Percentiles rank a stretch among this genome's conserved stretches.
These are phyloP conservation scores for Mycena alexandri DNA, from an alignment of 768 basidiomycete species.

Conservation along the genomic window DNA sequence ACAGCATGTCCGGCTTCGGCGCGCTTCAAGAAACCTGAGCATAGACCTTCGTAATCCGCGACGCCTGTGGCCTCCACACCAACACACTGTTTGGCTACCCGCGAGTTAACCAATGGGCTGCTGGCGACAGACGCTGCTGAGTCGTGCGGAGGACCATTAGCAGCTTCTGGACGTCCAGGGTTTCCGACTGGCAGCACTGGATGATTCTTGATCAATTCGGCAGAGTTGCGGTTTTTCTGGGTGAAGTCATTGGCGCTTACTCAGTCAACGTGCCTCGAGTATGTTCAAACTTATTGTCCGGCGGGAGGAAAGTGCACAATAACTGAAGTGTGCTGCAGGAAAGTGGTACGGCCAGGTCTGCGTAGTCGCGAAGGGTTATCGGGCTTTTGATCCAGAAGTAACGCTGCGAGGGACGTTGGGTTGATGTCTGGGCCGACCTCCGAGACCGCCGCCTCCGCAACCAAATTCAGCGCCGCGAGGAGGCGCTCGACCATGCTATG, in stretches of 20 bases:
- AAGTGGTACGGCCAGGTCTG: constrained; percentile 26
- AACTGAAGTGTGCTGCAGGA: constrained; percentile 22
- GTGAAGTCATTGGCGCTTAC: not conserved
- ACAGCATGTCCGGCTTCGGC: too few relatives aligned
- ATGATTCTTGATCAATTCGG: constrained; percentile 14
- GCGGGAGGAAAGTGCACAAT: constrained; percentile 22
- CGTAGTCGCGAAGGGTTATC: constrained; percentile 30
- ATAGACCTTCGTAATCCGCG: too few relatives aligned
- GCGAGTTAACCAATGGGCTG: too few relatives aligned
- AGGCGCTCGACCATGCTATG: constrained; percentile 28
- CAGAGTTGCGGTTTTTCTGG: constrained; percentile 29
- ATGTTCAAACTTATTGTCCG: constrained; percentile 13
- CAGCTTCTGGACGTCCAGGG: too few relatives aligned
- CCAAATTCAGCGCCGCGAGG: constrained; percentile 27
- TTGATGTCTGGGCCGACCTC: constrained; percentile 19
- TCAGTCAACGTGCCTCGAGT: constrained; percentile 5
- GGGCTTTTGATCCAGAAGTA: constrained; percentile 17
- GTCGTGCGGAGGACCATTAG: too few relatives aligned
- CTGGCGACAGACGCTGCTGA: too few relatives aligned
- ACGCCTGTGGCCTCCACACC: too few relatives aligned
- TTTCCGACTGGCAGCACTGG: not conserved
- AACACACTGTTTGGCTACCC: too few relatives aligned
- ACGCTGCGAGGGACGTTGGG: constrained; percentile 14
- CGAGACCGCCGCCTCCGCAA: constrained; percentile 29
- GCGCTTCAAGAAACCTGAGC: too few relatives aligned